A percentile compares a stretch with the other conserved stretches of the same genome.
These are phyloP conservation scores for Cystofilobasidium bisporidii DNA, from an alignment of 768 basidiomycete species.

Conservation along the genomic window DNA sequence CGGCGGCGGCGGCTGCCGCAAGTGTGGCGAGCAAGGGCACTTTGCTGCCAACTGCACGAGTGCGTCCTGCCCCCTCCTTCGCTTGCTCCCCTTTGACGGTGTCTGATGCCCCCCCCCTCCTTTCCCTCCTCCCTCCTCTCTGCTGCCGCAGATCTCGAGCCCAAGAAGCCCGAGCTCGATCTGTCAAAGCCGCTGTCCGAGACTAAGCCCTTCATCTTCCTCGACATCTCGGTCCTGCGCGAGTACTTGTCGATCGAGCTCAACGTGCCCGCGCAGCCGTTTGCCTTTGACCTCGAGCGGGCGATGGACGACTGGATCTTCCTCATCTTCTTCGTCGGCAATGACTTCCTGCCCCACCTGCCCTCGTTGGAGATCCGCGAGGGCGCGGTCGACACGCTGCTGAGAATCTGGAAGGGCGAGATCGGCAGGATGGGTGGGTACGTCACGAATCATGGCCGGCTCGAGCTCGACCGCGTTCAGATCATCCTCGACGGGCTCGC, in stretches of 20 bases:
- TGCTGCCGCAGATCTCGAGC: not conserved
- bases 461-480: constrained; percentile 76
- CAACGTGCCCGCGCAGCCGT: constrained; percentile 61
- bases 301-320: constrained; percentile 99
- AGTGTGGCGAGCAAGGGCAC: constrained; percentile 90
- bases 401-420: constrained; percentile 91
- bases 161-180: constrained; percentile 4
- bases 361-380: constrained; percentile 98
- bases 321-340: constrained; percentile 99
- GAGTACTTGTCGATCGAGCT: constrained; percentile 98
- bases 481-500: constrained; percentile 93
- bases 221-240: constrained; percentile 87
- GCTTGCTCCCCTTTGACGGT: not conserved
- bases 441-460: constrained; percentile 79
- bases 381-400: constrained; percentile 93
- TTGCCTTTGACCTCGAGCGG: constrained; percentile 86
- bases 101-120: not conserved
- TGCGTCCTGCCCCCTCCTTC: constrained; percentile 20
- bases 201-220: constrained; percentile 97
- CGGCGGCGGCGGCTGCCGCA: constrained; percentile 57
- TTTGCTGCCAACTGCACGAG: constrained; percentile 90
- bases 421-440: constrained; percentile 95
- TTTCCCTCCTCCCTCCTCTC: not conserved
- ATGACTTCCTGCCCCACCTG: constrained; percentile 96
- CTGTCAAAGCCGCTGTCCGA: constrained; percentile 45